Evolutionary conservation across 2,329 filamentous ascomycete genomes (phyloP).

Genomic region (Sarocladium kiliense): DNA sequence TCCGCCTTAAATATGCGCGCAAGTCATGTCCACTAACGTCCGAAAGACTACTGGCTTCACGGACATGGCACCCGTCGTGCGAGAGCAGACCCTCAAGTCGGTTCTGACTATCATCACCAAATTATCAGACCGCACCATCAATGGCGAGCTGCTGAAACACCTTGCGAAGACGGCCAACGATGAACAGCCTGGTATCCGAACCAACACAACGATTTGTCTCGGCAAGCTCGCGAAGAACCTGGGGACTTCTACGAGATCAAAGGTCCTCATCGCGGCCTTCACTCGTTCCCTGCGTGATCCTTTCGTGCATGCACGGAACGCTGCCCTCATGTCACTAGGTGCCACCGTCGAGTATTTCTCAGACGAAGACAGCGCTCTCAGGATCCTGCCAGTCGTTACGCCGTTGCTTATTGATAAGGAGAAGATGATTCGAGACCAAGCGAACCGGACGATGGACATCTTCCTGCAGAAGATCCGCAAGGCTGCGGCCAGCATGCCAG

Average conservation of each 20-base stretch:
- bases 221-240: conserved; percentile 94
- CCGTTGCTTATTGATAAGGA: conserved; percentile 90
- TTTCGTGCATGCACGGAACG: conserved; percentile 90
- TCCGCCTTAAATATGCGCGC: neutral
- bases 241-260: conserved; percentile 70
- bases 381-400: conserved; percentile 79
- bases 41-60: conserved; percentile 84
- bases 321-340: conserved; percentile 76
- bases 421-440: conserved; percentile 88
- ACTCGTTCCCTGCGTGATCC: conserved; percentile 84
- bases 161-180: conserved; percentile 96
- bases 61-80: conserved; percentile 81
- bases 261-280: conserved; percentile 91
- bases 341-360: conserved; percentile 83
- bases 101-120: conserved; percentile 84
- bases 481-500: conserved; percentile 70
- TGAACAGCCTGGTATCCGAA: conserved; percentile 93
- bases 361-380: conserved; percentile 82
- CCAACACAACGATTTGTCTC: conserved; percentile 95
- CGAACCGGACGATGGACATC: conserved; percentile 79
- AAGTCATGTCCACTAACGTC: neutral
- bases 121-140: conserved; percentile 86
- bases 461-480: conserved; percentile 83
- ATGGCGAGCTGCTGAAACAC: conserved; percentile 85
- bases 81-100: conserved; percentile 94